Evolutionary conservation across 2,329 filamentous ascomycete genomes (phyloP).

Genomic region (Ascochyta clinopodiicola): DNA sequence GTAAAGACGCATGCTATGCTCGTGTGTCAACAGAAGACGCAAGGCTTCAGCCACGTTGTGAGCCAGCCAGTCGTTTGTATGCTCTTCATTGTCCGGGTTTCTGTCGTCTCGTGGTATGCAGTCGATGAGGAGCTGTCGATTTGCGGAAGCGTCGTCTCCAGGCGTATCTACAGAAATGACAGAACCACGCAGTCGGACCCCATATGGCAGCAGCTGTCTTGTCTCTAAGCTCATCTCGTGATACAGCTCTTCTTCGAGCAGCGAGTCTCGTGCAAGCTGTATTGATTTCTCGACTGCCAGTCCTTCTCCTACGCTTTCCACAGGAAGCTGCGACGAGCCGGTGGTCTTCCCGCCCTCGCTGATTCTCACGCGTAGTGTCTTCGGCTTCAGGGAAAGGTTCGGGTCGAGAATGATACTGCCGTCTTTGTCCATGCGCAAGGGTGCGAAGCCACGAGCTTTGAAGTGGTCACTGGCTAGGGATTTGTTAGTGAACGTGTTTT

Average conservation of each 20-base stretch:
- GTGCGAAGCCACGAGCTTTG: constrained; percentile 77
- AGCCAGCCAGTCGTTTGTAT: constrained; percentile 59
- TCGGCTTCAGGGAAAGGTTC: constrained; percentile 62
- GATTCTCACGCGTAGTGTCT: constrained; percentile 72
- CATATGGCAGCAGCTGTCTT: constrained; percentile 72
- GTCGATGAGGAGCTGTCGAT: constrained; percentile 70
- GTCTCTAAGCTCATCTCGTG: constrained; percentile 87
- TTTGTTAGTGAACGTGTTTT: not conserved
- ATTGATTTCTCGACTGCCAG: constrained; percentile 71
- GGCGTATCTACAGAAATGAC: constrained; percentile 46
- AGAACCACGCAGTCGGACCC: constrained; percentile 67
- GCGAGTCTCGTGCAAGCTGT: constrained; percentile 75
- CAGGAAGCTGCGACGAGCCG: constrained; percentile 58
- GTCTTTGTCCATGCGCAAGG: constrained; percentile 75
- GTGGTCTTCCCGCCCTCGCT: constrained; percentile 63
- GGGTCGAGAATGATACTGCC: constrained; percentile 78
- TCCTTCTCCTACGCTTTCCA: constrained; percentile 48
- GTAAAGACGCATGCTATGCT: constrained; percentile 77
- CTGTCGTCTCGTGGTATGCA: constrained; percentile 67
- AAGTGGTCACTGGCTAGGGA: constrained; percentile 61
- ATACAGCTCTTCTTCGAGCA: constrained; percentile 87
- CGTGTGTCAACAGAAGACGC: constrained; percentile 77
- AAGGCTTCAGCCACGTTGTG: constrained; percentile 71
- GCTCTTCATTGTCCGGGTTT: constrained; percentile 24
- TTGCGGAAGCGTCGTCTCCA: constrained; percentile 43